Base-by-base conservation (phyloP, 139 green algal genomes). In the Coccomyxa sp. region DNA sequence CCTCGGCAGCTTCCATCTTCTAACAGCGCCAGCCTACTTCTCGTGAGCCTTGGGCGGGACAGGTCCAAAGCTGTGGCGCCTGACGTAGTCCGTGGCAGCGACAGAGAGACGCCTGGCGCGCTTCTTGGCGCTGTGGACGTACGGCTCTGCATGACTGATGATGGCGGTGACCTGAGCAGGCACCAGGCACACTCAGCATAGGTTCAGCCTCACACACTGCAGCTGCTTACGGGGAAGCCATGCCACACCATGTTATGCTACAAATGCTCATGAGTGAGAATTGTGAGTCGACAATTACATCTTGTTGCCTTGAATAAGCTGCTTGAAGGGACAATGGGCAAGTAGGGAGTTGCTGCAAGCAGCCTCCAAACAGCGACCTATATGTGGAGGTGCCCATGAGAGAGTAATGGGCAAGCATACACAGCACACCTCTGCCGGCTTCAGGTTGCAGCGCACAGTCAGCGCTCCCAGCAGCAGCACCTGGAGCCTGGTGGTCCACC, bases 361-460 rank as follows among this genome's bases (percentile, higher is more conserved):
- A 64, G 50, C 27, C 50, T 31, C 18, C 50, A 64, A 4, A 10
- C 5, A 6, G 22, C 18, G 50, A 31, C 5, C 50, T 22, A 4
- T 22, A 64, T 31, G 50, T 22, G n/a, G n/a, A 64, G 18, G 5
- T 64, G 50, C 3, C 50, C 22, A 7, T 64, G 4, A 64, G 5
- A 64, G 5, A 64, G 27, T 38, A 33, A 10, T 38, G 24, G 24
- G 14, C 64, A n/a, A 36, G 64, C 29, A 34, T 16, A 1, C 7
- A 37, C 55, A 70, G 71, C 69, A 73, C 31, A 87, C 83, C 55
- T 88, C 84, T 36, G 77, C 68, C 6, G 82, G 82, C 55, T 82
- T 84, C 1, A 88, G 64, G 38, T 83, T 74, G 81, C 84, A 88
- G 44, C 84, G 77, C 40, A 87, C 71, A 12, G 68, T 73, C 38